These are phyloP conservation scores for Podospora pseudoanserina DNA, from an alignment of 495 filamentous ascomycete genomes.

Conservation along the genomic window DNA sequence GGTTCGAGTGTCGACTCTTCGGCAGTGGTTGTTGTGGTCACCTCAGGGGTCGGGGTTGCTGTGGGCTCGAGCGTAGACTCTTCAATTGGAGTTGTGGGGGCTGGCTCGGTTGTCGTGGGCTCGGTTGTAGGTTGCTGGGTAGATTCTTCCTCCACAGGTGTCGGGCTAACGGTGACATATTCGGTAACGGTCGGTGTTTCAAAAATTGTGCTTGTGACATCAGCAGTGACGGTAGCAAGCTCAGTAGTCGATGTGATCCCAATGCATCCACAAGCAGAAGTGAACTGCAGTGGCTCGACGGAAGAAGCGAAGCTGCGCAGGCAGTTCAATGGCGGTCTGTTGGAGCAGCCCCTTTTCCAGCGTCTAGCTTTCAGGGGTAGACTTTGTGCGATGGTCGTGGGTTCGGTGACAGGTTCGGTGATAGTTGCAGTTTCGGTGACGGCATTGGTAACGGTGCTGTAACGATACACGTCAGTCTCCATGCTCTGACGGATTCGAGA, in stretches of 20 bases:
- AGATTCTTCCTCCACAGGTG: neutral
- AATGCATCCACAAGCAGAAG: constrained; percentile 5
- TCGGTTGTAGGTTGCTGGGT: neutral
- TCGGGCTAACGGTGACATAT: neutral
- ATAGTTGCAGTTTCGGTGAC: constrained; percentile 1
- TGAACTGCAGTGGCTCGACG: neutral
- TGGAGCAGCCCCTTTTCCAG: neutral
- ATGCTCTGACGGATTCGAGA: neutral
- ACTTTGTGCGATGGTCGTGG: neutral
- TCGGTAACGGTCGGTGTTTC: neutral
- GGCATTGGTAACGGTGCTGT: neutral
- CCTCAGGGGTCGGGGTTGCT: neutral
- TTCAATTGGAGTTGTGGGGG: neutral
- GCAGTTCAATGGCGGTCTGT: neutral
- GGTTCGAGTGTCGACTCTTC: neutral
- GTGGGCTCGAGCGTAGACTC: neutral
- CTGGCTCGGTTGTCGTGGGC: neutral
- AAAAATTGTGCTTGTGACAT: neutral
- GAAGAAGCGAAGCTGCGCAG: constrained; percentile 4
- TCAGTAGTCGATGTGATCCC: constrained; percentile 3
- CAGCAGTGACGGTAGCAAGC: neutral
- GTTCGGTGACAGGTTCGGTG: neutral
- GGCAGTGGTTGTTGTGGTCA: neutral
- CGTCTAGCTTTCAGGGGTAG: neutral
- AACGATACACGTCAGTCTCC: neutral